Conservation (phyloP, 2,329 filamentous ascomycete species). For the Diplodia corticola region DNA sequence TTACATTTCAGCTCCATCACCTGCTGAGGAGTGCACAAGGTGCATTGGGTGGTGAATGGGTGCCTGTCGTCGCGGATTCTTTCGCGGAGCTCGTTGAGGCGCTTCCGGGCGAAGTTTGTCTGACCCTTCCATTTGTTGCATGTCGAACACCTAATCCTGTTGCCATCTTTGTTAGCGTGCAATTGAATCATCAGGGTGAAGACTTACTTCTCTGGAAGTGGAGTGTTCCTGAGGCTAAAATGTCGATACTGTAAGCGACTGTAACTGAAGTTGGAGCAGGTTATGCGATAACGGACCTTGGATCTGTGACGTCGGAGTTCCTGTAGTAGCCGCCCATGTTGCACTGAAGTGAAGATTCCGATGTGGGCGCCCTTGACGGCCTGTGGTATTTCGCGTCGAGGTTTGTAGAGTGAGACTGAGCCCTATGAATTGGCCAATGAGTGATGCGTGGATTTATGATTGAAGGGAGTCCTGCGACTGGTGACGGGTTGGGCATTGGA, state of each 20-base stretch:
- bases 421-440: no score
- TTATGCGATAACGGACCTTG: not conserved
- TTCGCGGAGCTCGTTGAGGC: conserved; percentile 41
- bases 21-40: conserved; percentile 46
- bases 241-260: not conserved
- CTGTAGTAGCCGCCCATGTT: not conserved
- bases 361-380: no score
- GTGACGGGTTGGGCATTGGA: no score
- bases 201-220: conserved; percentile 19
- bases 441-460: no score
- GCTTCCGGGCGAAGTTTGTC: conserved; percentile 49
- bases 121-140: conserved; percentile 46
- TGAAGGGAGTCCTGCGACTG: no score
- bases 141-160: conserved; percentile 50
- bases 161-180: not conserved
- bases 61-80: conserved; percentile 25
- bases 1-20: conserved; percentile 51
- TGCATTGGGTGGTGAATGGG: conserved; percentile 40
- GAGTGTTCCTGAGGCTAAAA: not conserved
- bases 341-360: no score
- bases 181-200: not conserved
- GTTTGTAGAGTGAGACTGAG: not conserved
- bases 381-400: no score
- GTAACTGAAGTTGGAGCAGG: no score
- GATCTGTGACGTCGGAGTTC: not conserved